Base-by-base conservation (phyloP, 106 monocot genomes). In the Posidonia australis region DNA sequence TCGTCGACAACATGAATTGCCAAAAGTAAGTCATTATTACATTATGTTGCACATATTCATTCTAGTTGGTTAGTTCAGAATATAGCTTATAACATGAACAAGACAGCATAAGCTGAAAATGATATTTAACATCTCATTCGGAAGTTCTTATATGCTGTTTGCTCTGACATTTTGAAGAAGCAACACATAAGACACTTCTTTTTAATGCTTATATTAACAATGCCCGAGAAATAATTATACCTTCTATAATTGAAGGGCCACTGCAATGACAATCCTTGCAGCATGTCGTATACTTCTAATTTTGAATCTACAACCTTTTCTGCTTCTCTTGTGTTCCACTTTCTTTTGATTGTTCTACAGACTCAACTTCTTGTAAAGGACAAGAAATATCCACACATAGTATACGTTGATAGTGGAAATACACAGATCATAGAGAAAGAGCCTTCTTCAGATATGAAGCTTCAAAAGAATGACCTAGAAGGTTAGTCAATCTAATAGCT, bases 341-440 rank as follows among this genome's bases (percentile, higher is more conserved):
- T 5, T 29, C 36, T 54, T 26, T 51, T 46, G 18, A 7, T 36
- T 24, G 7, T 10, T 72, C 9, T 60, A 3, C 79, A 96, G 90
- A 66, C 56, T 43, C 29, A 81, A 64, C 53, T 76, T 69, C 83
- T 86, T 68, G 58, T 62, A 36, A 84, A 81, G 47, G 64, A 80
- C 72, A 74, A 63, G 29, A 76, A 72, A 68, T 87, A 96, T 78
- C 86, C 82, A 25, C 90, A 96, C 65, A 65, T 96, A 59, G 84
- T 90, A 20, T 72, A 78, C 70, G 78, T 74, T 49, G 90, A 90
- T 52, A 77, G 71, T 63, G 76, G 79, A 31, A 74, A 77, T 25
- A 20, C 25, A 44, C 22, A 56, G 14, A 19, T 28, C 44, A 32
- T 23, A 18, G 27, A 56, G 0, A 30, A 57, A 46, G 55, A 57